A percentile compares a stretch with the other conserved stretches of the same genome.
phyloP scores from a whole-genome alignment of 2,329 filamentous ascomycete species.

The Venturia asperata region DNA sequence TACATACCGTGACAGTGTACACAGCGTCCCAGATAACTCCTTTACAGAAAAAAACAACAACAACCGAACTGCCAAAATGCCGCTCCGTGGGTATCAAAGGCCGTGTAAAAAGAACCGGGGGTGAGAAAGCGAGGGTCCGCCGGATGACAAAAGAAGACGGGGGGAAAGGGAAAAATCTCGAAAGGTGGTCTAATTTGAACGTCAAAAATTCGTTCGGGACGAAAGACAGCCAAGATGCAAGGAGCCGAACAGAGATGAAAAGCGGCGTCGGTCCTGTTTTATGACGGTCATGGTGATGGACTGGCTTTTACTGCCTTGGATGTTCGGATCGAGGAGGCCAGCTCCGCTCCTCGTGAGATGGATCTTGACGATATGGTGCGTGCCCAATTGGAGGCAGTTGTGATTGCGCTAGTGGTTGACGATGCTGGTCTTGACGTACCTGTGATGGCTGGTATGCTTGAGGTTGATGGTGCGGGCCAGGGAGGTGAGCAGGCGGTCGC shows the following conservation, averaged over 20 bases:
- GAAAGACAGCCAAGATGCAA: background rate
- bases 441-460: background rate
- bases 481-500: background rate
- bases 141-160: background rate
- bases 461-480: background rate
- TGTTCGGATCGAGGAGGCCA: constrained; percentile 2
- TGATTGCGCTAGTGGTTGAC: background rate
- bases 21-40: background rate
- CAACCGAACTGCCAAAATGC: background rate
- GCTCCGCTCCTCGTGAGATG: constrained; percentile 1
- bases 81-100: constrained; percentile 16
- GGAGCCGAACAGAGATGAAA: too few species aligned
- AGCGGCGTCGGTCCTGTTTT: background rate
- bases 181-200: too few species aligned
- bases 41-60: background rate
- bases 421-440: background rate
- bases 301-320: background rate
- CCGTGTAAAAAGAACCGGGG: background rate
- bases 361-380: background rate
- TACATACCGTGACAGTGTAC: background rate
- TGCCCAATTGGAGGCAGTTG: constrained; percentile 1
- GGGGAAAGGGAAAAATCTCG: background rate
- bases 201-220: background rate
- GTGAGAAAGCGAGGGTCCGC: constrained; percentile 16
- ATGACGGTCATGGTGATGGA: background rate